Conservation (phyloP, 176 grass and related monocot genomes). For the Eragrostis nindensis region DNA sequence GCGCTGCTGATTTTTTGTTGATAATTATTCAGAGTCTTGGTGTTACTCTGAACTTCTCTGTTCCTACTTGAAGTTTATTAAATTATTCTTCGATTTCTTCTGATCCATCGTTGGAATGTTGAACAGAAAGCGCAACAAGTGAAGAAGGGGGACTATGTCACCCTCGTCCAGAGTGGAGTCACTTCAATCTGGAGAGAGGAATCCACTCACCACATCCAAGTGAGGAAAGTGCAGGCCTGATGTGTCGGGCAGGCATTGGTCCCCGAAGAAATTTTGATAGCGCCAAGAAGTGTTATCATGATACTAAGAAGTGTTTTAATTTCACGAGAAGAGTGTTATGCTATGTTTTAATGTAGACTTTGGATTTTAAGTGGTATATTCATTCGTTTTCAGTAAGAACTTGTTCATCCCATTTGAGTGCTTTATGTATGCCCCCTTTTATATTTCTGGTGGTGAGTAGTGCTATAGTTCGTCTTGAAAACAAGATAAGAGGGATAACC, state of each 20-base stretch:
- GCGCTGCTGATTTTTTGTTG: background rate
- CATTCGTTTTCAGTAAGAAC: constrained; percentile 20
- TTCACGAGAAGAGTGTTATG: constrained; percentile 35
- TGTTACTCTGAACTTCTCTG: background rate
- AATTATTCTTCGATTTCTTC: background rate
- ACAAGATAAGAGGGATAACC: background rate
- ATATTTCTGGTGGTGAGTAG: background rate
- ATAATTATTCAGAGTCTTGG: background rate
- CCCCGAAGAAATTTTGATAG: constrained; percentile 49
- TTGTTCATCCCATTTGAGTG: background rate
- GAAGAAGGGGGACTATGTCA: constrained; percentile 79
- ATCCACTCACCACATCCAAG: constrained; percentile 94
- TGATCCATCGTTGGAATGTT: constrained; percentile 39
- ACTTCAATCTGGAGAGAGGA: constrained; percentile 92
- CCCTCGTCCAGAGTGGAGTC: constrained; percentile 90
- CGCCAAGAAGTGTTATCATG: constrained; percentile 36
- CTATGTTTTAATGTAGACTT: constrained; percentile 43
- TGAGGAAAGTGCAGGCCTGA: constrained; percentile 71
- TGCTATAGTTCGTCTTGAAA: background rate
- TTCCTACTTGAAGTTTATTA: background rate
- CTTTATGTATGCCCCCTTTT: too few species aligned
- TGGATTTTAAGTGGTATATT: constrained; percentile 34
- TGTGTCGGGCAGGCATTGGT: background rate
- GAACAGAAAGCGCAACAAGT: constrained; percentile 62
- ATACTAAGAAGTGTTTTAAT: background rate